These are phyloP conservation scores for Neurospora sp. DNA, from an alignment of 495 filamentous ascomycete species.

Conservation along the genomic window DNA sequence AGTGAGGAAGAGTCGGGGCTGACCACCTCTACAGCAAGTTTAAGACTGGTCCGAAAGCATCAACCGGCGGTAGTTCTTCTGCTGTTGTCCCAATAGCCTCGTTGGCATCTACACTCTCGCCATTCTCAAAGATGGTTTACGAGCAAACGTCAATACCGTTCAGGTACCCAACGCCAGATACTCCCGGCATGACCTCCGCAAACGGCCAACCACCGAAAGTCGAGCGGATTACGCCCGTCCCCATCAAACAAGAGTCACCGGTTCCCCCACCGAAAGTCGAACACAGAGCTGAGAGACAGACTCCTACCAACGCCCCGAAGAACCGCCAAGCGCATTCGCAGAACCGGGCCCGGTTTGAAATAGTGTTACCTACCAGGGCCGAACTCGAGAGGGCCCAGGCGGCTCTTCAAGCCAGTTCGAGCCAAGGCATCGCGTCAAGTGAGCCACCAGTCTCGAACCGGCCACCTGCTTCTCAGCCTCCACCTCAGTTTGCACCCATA, in stretches of 20 bases:
- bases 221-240: constrained; percentile 4
- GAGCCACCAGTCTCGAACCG: neutral
- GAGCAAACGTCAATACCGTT: constrained; percentile 29
- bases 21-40: constrained; percentile 49
- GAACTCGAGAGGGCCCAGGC: constrained; percentile 13
- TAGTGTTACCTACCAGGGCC: constrained; percentile 24
- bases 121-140: constrained; percentile 36
- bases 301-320: constrained; percentile 3
- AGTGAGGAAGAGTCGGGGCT: neutral
- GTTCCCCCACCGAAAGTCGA: constrained; percentile 12
- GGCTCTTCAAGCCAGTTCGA: neutral
- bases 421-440: neutral
- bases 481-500: neutral
- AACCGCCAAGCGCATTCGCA: constrained; percentile 18
- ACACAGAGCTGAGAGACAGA: neutral
- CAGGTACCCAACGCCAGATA: constrained; percentile 26
- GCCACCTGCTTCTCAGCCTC: neutral
- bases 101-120: constrained; percentile 25
- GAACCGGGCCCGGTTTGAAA: constrained; percentile 21
- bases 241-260: constrained; percentile 6
- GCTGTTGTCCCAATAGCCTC: constrained; percentile 3
- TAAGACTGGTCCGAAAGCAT: constrained; percentile 38
- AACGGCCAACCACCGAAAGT: constrained; percentile 6
- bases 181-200: constrained; percentile 7
- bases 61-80: constrained; percentile 5